A percentile compares a stretch with the other conserved stretches of the same genome.
Conservation (phyloP, 1,139 yeast species). For the Blastobotrys aristatus region DNA sequence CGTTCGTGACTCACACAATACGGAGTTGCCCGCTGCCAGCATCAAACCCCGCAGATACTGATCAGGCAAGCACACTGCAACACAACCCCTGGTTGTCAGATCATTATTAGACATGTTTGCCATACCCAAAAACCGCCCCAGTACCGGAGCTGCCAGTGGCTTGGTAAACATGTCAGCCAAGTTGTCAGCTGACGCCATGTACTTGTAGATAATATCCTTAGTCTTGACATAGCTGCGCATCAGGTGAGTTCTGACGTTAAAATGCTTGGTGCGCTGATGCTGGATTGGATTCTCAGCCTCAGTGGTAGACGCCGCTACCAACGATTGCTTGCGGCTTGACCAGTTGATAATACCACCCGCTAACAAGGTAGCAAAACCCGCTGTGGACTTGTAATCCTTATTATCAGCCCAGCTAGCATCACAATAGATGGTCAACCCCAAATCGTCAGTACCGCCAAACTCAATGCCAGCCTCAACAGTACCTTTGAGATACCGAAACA, state of each 20-base stretch:
- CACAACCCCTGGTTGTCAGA: no score
- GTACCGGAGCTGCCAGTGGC: not conserved
- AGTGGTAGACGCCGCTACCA: not conserved
- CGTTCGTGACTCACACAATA: no score
- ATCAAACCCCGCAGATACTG: no score
- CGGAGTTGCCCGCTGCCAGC: no score
- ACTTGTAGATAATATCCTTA: not conserved
- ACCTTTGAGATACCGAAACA: not conserved
- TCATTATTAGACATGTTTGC: no score
- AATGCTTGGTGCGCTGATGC: not conserved
- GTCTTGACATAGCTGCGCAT: not conserved
- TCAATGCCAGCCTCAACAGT: constrained; percentile 11
- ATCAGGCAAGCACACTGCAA: no score
- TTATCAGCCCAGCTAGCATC: not conserved
- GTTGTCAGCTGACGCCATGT: not conserved
- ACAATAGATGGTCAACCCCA: not conserved
- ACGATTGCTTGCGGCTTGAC: not conserved
- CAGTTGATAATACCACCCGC: not conserved
- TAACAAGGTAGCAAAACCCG: not conserved
- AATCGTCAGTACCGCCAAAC: not conserved
- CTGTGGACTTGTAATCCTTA: constrained; percentile 15
- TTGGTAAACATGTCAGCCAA: not conserved
- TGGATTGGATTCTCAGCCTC: not conserved
- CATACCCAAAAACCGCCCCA: not conserved
- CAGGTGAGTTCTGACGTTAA: not conserved